Base-by-base conservation (phyloP, 352 stramenopile species). In the Globisporangium irregulare region DNA sequence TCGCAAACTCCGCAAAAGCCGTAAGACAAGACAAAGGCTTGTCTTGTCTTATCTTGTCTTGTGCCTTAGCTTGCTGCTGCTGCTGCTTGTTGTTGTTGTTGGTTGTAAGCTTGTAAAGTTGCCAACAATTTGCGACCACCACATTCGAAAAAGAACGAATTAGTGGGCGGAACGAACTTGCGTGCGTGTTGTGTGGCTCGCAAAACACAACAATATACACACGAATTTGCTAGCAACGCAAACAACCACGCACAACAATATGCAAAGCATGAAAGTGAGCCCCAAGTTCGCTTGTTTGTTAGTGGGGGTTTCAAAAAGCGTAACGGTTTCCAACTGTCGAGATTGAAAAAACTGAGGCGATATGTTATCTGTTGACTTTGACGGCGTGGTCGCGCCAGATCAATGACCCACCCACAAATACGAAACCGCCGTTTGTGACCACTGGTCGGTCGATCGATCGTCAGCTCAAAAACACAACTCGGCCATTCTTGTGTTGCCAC, bases 81-180 rank as follows among this genome's bases (percentile, higher is more conserved):
- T 32, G 27, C 1, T 29, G 27, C 32, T 36, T 24, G 22, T 36
- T 36, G 27, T 34, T 58, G 24, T 59, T 24, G 53, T 14, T 38
- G 29, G 34, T 59, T 20, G 25, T 32, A 22, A 34, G 25, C 48
- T 46, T 46, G 12, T 46, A 58, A 36, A 51, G 43, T 24, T 51
- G 43, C 18, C 20, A n/a, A 20, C 55, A 61, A 61, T 61, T 46
- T 61, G 29, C 27, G 55, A 50, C 15, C 41, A 8, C 55, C 27
- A 22, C 18, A 61, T 61, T 61, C 27, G 29, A 61, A 61, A 61
- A 61, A 22, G 55, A 61, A 61, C 55, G 20, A 24, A 24, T 61
- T 41, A n/a, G 36, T 6, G 55, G 55, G 29, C 15, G 32, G 55
- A 46, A 43, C 53, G 20, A 20, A n/a, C 27, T 58, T 36, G 54